A percentile compares a stretch with the other conserved stretches of the same genome.
phyloP scores from a whole-genome alignment of 257 asterid genomes.

The Solanum arcanum region DNA sequence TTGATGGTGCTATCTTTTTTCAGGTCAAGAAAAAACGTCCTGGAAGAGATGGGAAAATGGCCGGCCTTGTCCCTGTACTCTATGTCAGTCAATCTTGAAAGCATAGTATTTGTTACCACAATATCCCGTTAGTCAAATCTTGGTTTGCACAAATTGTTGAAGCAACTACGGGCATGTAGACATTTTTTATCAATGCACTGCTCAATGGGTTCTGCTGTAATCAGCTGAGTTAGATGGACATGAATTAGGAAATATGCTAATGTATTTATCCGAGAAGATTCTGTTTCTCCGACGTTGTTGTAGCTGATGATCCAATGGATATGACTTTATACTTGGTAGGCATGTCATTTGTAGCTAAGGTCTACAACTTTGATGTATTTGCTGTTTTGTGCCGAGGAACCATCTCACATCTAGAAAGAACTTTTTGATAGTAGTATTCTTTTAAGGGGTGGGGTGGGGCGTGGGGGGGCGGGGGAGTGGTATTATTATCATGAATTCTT shows the following conservation, averaged over 20 bases:
- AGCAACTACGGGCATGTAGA: not conserved
- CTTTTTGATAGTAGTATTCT: not conserved
- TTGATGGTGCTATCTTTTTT: not conserved
- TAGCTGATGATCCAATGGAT: not conserved
- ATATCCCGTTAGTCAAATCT: not conserved
- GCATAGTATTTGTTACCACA: not conserved
- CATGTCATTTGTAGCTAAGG: not conserved
- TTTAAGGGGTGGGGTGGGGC: not conserved
- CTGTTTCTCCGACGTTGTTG: not conserved
- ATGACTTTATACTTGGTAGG: not conserved
- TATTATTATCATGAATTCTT: not conserved
- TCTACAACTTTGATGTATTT: not conserved
- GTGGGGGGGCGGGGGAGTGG: not conserved
- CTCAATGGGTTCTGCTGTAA: not conserved
- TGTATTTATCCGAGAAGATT: not conserved
- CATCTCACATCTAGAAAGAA: not conserved
- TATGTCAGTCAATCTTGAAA: slow-evolving; percentile 73
- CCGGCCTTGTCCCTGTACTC: slow-evolving; percentile 95
- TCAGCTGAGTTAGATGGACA: not conserved
- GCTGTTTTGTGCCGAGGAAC: not conserved
- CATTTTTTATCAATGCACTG: not conserved
- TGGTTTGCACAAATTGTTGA: not conserved
- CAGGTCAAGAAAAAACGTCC: slow-evolving; percentile 98
- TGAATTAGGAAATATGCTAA: not conserved
- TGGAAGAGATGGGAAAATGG: slow-evolving; percentile 95